These are phyloP conservation scores for Mycena epipterygia DNA, from an alignment of 768 basidiomycete species.

Conservation along the genomic window DNA sequence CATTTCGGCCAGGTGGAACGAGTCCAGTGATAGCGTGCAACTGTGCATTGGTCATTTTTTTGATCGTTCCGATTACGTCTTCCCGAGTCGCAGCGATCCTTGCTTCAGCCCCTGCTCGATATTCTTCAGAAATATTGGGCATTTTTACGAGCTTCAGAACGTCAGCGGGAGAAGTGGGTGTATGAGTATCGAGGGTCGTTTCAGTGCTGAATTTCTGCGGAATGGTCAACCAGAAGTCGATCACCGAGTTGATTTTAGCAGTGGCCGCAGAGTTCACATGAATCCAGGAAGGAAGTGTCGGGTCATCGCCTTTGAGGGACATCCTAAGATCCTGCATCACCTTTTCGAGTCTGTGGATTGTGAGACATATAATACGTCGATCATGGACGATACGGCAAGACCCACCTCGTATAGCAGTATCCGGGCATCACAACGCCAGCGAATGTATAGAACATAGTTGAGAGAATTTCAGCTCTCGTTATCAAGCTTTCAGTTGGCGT, in stretches of 20 bases:
- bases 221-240: slow-evolving; percentile 15
- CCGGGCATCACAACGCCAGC: slow-evolving; percentile 17
- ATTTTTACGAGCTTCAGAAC: neutral
- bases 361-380: neutral
- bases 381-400: neutral
- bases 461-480: slow-evolving; percentile 8
- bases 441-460: slow-evolving; percentile 23
- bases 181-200: neutral
- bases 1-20: neutral
- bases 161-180: neutral
- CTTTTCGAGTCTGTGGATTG: neutral
- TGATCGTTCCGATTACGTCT: neutral
- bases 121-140: slow-evolving; percentile 11
- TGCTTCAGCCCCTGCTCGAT: neutral
- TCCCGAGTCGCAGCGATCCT: neutral
- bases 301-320: neutral
- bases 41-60: neutral
- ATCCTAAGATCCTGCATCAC: slow-evolving; percentile 12
- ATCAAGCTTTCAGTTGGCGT: neutral
- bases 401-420: slow-evolving; percentile 16
- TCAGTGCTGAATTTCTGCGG: neutral
- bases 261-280: slow-evolving; percentile 7
- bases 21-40: neutral
- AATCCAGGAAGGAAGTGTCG: slow-evolving; percentile 13
- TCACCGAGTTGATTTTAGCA: neutral